phyloP scores from a whole-genome alignment of 177 flowering plant genomes.

The Tripterygium wilfordii region DNA sequence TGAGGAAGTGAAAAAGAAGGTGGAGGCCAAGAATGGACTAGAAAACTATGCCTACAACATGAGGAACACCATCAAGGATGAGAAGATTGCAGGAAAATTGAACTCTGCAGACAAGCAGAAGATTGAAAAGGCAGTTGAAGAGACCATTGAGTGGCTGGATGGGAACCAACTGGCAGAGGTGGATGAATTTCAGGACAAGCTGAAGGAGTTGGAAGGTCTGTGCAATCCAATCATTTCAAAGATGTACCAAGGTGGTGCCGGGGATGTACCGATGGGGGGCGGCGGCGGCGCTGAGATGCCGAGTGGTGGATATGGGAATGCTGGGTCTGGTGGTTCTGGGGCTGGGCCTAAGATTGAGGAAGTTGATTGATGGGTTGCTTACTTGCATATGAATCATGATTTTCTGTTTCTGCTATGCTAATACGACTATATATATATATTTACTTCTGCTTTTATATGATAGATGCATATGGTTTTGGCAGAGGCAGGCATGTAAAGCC shows the following conservation, averaged over 20 bases:
- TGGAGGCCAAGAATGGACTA: conserved; percentile 21
- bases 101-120: conserved; percentile 19
- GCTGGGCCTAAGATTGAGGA: conserved; percentile 7
- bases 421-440: too few relatives aligned
- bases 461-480: too few relatives aligned
- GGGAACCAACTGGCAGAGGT: conserved; percentile 25
- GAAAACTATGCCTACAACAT: conserved; percentile 24
- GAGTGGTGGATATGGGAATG: conserved; percentile 3
- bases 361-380: conserved; percentile 3
- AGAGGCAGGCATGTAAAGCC: too few relatives aligned
- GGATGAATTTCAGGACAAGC: conserved; percentile 25
- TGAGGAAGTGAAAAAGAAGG: conserved; percentile 28
- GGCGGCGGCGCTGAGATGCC: conserved; percentile 21
- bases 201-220: conserved; percentile 26
- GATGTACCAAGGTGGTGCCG: conserved; percentile 17
- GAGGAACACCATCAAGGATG: conserved; percentile 29
- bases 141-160: conserved; percentile 27
- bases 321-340: background rate
- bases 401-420: too few relatives aligned
- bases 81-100: conserved; percentile 20
- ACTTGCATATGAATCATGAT: background rate
- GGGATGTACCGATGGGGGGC: conserved; percentile 22
- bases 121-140: conserved; percentile 29
- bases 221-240: conserved; percentile 26
- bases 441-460: too few relatives aligned